Evolutionary conservation across 1,284 basidiomycete species (phyloP).

Genomic region (Cerrena zonata): DNA sequence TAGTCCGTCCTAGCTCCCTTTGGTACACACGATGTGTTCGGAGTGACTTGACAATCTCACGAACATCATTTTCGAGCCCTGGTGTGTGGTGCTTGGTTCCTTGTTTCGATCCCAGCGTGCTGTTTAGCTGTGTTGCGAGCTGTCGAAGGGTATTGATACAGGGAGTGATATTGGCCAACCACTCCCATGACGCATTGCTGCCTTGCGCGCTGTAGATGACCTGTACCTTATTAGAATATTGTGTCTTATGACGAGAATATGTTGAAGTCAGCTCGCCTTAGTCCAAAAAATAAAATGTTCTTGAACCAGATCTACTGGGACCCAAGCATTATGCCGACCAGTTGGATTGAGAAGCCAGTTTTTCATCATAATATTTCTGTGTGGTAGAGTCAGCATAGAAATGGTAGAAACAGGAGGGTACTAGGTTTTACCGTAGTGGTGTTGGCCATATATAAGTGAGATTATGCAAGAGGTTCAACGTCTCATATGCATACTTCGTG

Average conservation of each 20-base stretch:
- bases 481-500: constrained; percentile 33
- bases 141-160: constrained; percentile 30
- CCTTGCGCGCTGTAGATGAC: constrained; percentile 31
- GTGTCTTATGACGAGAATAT: constrained; percentile 32
- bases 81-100: not conserved
- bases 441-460: constrained; percentile 28
- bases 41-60: not conserved
- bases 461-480: constrained; percentile 32
- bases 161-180: constrained; percentile 33
- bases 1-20: constrained; percentile 10
- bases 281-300: constrained; percentile 39
- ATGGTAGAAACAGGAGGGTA: not conserved
- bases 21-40: not conserved
- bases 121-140: constrained; percentile 18
- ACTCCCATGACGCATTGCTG: constrained; percentile 33
- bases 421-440: constrained; percentile 17
- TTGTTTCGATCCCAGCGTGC: not conserved
- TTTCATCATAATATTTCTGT: constrained; percentile 28
- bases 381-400: not conserved
- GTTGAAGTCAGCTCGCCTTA: constrained; percentile 17
- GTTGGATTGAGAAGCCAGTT: constrained; percentile 38
- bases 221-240: constrained; percentile 7
- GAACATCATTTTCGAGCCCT: not conserved
- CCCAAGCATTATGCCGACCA: constrained; percentile 25
- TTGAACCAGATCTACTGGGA: constrained; percentile 35